Evolutionary conservation across 352 stramenopile genomes (phyloP), one percentile per base, ranked within the genome.

Genomic region (Pilasporangium apinafurcum): DNA sequence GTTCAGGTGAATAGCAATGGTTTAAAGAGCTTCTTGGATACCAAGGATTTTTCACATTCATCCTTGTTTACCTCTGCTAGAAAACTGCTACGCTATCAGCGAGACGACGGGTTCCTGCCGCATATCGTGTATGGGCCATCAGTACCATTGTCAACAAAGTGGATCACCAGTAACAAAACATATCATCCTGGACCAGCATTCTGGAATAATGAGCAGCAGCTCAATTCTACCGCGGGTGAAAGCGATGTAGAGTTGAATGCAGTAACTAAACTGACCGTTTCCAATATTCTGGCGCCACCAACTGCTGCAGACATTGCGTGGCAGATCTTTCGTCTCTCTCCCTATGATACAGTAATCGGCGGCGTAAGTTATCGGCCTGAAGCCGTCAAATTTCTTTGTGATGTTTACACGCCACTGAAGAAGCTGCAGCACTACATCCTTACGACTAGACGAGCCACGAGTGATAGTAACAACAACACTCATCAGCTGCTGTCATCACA

Each of bases 121-220:
- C 65, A 88, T 14, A 46, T 93, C 16, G 69, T 93, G 22, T 93
- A 92, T 48, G 79, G 82, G 1, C 72, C 77, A 4, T 85, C 76
- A 0, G 77, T 93, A n/a, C 51, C 78, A 16, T 55, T 46, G 3
- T 16, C 52, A 8, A 38, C 49, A 16, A 35, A 38, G 17, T 93
- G 82, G 82, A 62, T 93, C 18, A 46, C 52, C 2, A 83, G 59
- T 32, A 73, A 88, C 55, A 53, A 62, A 28, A 93, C 82, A 6
- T 93, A 83, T 53, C 74, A 84, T 30, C 82, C 82, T n/a, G 82
- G 79, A 1, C 82, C 82, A 16, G 76, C 76, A 20, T 86, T 90
- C 41, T 91, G 78, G 81, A 44, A 12, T 26, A 26, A 27, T 27
- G 21, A 48, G 42, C 27, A 37, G 28, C n/a, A 53, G 28, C 14